A percentile compares a stretch with the other conserved stretches of the same genome.
Conservation (phyloP, 768 basidiomycete genomes). For the Termitomyces sp. region DNA sequence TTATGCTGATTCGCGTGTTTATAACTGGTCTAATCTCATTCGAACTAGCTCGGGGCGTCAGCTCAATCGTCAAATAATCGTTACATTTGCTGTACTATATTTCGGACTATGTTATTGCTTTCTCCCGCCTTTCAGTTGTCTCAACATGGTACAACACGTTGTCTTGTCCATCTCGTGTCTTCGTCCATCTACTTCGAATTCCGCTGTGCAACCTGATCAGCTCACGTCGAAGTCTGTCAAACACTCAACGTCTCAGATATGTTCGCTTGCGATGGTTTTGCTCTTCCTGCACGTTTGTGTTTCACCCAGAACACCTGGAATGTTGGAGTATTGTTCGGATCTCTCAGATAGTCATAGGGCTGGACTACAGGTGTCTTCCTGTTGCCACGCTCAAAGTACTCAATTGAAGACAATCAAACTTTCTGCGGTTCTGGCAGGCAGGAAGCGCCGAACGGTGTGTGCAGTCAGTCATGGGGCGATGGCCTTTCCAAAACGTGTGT, state of each 20-base stretch:
- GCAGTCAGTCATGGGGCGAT: background rate
- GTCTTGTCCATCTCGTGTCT: background rate
- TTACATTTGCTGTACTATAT: background rate
- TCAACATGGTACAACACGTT: background rate
- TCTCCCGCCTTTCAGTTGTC: background rate
- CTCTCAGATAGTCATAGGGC: no score
- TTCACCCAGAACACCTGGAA: background rate
- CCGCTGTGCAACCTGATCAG: background rate
- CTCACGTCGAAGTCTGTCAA: background rate
- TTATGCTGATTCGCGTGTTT: background rate
- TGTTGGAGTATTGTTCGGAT: no score
- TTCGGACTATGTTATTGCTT: background rate
- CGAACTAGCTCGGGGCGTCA: constrained; percentile 35
- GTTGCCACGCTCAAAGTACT: no score
- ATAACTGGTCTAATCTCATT: background rate
- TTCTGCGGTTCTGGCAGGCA: no score
- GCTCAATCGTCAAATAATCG: constrained; percentile 40
- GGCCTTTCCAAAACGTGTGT: background rate
- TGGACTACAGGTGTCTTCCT: no score
- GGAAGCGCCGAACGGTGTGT: no score
- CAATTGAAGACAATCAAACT: no score
- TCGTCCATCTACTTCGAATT: background rate
- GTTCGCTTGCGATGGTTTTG: background rate
- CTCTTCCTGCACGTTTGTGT: background rate
- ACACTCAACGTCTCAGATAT: background rate